phyloP scores from a whole-genome alignment of 768 basidiomycete genomes.

The Mycena crocata region DNA sequence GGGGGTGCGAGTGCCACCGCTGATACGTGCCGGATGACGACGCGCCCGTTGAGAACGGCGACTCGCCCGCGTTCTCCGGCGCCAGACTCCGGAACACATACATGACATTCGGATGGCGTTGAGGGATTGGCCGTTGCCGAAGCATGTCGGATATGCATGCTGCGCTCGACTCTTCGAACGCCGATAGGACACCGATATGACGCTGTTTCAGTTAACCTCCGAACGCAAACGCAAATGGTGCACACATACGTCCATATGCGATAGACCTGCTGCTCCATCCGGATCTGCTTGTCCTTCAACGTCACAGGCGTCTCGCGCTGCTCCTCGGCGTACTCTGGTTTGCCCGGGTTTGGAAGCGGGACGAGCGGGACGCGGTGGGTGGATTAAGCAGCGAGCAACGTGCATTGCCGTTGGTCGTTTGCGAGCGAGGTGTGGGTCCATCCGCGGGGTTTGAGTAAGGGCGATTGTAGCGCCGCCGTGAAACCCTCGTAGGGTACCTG shows the following conservation, averaged over 20 bases:
- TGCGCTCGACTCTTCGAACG: conserved; percentile 99
- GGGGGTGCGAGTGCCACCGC: conserved; percentile 96
- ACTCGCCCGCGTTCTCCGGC: conserved; percentile 91
- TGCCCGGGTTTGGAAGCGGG: too few species aligned
- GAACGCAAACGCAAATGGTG: conserved; percentile 13
- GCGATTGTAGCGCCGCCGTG: too few species aligned
- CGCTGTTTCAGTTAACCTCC: too few species aligned
- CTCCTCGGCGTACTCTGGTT: conserved; percentile 76
- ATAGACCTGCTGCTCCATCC: conserved; percentile 98
- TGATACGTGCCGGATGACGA: conserved; percentile 86
- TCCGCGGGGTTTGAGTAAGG: too few species aligned
- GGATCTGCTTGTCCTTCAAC: conserved; percentile 89
- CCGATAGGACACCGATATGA: conserved; percentile 85
- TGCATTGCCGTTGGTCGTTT: too few species aligned
- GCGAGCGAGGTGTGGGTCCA: too few species aligned
- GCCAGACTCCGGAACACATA: conserved; percentile 95
- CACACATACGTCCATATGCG: conserved; percentile 98
- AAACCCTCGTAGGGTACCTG: too few species aligned
- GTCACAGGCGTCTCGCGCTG: conserved; percentile 78
- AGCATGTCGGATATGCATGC: conserved; percentile 99
- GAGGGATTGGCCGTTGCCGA: conserved; percentile 91
- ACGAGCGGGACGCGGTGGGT: too few species aligned
- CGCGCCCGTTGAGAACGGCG: conserved; percentile 70
- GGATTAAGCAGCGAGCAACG: too few species aligned
- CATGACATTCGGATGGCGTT: conserved; percentile 96